A percentile compares a stretch with the other conserved stretches of the same genome.
Evolutionary conservation across 2,329 filamentous ascomycete species (phyloP).

Genomic region (Tolypocladium cylindrosporum): DNA sequence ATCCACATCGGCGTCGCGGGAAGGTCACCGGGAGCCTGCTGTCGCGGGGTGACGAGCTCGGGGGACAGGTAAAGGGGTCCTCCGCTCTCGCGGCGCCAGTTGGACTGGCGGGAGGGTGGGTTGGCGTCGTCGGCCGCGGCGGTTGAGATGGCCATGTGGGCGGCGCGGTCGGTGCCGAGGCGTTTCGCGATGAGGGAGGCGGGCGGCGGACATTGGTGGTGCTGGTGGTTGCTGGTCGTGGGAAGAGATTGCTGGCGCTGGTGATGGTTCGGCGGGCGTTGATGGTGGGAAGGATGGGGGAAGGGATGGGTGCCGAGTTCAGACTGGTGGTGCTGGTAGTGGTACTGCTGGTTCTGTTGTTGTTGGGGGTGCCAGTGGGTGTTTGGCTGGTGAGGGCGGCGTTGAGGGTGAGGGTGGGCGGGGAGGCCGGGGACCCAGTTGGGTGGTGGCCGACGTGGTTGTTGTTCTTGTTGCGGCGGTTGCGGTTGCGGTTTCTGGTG

Average conservation of each 20-base stretch:
- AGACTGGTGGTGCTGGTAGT: constrained; percentile 3
- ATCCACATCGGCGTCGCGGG: constrained; percentile 22
- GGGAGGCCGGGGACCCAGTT: constrained; percentile 5
- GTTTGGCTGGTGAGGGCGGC: constrained; percentile 4
- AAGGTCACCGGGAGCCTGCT: constrained; percentile 1
- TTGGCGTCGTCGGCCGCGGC: neutral
- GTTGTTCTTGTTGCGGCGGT: neutral
- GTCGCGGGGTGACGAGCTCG: neutral
- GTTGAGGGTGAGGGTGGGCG: constrained; percentile 5
- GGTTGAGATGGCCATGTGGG: constrained; percentile 29
- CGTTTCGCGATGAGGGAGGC: constrained; percentile 41
- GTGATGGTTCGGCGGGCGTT: constrained; percentile 6
- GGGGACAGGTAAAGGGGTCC: constrained; percentile 1
- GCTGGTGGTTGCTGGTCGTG: constrained; percentile 4
- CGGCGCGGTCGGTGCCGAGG: constrained; percentile 37
- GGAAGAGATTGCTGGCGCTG: constrained; percentile 10
- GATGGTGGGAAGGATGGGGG: constrained; percentile 2
- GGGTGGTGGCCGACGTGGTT: neutral
- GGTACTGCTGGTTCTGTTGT: constrained; percentile 8
- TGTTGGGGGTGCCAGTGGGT: constrained; percentile 9
- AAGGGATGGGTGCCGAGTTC: neutral
- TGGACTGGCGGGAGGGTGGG: neutral
- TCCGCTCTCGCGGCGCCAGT: constrained; percentile 3
- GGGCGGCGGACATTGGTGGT: constrained; percentile 7
- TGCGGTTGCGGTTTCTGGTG: neutral